These are phyloP conservation scores for Ceratonia siliqua DNA, from an alignment of 306 rosid species.

Conservation along the genomic window DNA sequence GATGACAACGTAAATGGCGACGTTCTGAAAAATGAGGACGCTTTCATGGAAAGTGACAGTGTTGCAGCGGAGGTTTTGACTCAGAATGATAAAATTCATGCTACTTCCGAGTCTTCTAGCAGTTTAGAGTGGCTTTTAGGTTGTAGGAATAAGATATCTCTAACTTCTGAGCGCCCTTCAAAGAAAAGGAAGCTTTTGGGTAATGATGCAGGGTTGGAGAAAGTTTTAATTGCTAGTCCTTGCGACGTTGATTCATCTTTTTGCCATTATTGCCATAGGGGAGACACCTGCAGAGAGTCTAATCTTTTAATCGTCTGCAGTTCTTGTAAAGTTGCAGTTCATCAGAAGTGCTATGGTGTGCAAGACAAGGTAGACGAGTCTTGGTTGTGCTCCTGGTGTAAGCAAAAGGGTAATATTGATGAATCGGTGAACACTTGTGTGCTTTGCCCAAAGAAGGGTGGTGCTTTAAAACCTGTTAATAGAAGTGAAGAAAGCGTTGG, in stretches of 20 bases:
- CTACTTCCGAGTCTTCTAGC: constrained; percentile 25
- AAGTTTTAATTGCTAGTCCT: constrained; percentile 54
- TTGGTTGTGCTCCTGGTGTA: constrained; percentile 95
- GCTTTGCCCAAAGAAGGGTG: constrained; percentile 91
- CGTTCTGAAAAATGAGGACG: constrained; percentile 21
- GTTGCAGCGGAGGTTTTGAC: constrained; percentile 39
- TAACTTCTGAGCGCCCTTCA: constrained; percentile 82
- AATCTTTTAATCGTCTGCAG: constrained; percentile 61
- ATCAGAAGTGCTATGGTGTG: constrained; percentile 82
- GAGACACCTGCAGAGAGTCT: constrained; percentile 46
- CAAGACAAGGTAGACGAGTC: constrained; percentile 46
- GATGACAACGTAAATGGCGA: background rate
- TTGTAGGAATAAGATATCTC: constrained; percentile 62
- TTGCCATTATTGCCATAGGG: constrained; percentile 81
- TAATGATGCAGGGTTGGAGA: constrained; percentile 85
- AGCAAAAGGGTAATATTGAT: constrained; percentile 45
- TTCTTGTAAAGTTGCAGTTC: constrained; percentile 80
- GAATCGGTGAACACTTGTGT: constrained; percentile 63
- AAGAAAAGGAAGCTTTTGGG: constrained; percentile 89
- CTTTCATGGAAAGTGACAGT: constrained; percentile 18
- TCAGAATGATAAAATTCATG: constrained; percentile 36
- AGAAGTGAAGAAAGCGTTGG: constrained; percentile 38
- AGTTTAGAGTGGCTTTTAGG: constrained; percentile 90
- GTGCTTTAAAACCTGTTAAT: constrained; percentile 78
- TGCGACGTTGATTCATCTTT: constrained; percentile 55